Conservation (phyloP, 2,329 filamentous ascomycete genomes). For the Stemphylium lycopersici region DNA sequence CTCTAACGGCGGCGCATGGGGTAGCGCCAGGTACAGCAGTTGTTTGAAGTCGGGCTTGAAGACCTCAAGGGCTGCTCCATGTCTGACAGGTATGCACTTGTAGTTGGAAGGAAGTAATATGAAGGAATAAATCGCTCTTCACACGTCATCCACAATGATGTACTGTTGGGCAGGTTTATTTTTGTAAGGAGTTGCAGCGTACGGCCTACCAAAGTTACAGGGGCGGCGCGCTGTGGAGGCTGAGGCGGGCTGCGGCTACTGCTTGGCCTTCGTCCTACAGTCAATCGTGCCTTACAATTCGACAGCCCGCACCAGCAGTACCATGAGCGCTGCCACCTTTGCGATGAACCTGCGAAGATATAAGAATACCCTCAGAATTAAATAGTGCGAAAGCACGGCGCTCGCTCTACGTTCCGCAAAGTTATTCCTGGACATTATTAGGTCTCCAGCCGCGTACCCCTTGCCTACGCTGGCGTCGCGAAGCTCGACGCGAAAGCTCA, state of each 20-base stretch:
- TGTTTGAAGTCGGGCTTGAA: not conserved
- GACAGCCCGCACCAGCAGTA: constrained; percentile 28
- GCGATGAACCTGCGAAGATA: constrained; percentile 38
- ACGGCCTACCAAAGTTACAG: constrained; percentile 7
- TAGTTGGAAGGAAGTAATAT: not conserved
- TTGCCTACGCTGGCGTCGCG: constrained; percentile 18
- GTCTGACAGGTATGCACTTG: not conserved
- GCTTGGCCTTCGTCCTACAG: constrained; percentile 27
- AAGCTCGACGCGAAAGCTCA: constrained; percentile 11
- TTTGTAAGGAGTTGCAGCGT: not conserved
- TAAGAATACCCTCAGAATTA: constrained; percentile 38
- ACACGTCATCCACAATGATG: not conserved
- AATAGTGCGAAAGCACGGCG: constrained; percentile 22
- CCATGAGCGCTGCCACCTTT: constrained; percentile 35
- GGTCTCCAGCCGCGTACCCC: constrained; percentile 21
- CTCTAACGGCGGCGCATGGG: not conserved
- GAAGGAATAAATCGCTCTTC: too few relatives aligned
- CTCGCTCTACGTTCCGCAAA: constrained; percentile 10
- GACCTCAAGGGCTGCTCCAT: not conserved
- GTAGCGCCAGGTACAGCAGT: not conserved
- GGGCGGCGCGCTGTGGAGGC: constrained; percentile 24
- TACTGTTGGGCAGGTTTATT: not conserved
- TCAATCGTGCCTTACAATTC: constrained; percentile 31
- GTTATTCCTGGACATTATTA: constrained; percentile 11
- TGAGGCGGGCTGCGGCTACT: constrained; percentile 35